Conservation (phyloP, 441 rosid species). For the Erodium moschatum region DNA sequence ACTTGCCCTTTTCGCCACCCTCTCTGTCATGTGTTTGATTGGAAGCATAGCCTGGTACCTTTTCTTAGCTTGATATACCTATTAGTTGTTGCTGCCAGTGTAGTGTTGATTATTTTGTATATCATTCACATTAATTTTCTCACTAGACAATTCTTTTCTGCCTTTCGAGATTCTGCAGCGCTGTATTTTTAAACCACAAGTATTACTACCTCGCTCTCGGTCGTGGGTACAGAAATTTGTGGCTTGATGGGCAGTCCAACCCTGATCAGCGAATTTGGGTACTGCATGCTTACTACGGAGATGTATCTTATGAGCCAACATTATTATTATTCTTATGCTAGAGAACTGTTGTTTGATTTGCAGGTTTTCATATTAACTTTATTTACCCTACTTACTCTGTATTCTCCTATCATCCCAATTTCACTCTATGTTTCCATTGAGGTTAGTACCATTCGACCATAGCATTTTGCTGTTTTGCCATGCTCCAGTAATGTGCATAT, state of each 20-base stretch:
- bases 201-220: conserved; percentile 62
- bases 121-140: conserved; percentile 5
- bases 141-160: neutral
- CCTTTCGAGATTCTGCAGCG: conserved; percentile 47
- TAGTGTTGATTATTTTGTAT: neutral
- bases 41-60: conserved; percentile 86
- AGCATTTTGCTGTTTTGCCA: conserved; percentile 14
- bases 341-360: conserved; percentile 22
- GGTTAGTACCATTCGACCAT: conserved; percentile 36
- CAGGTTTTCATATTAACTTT: conserved; percentile 74
- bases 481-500: conserved; percentile 15
- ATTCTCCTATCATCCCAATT: conserved; percentile 92
- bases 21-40: conserved; percentile 71
- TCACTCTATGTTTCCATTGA: conserved; percentile 96
- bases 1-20: conserved; percentile 74
- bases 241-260: conserved; percentile 44
- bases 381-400: conserved; percentile 87
- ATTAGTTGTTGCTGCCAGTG: neutral
- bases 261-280: conserved; percentile 62
- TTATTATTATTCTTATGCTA: conserved; percentile 13
- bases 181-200: conserved; percentile 62
- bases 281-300: conserved; percentile 24
- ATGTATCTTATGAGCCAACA: neutral
- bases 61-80: conserved; percentile 18
- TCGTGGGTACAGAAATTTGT: conserved; percentile 17